Base-by-base conservation (phyloP, 2,329 filamentous ascomycete species). In the Fusarium sp. region DNA sequence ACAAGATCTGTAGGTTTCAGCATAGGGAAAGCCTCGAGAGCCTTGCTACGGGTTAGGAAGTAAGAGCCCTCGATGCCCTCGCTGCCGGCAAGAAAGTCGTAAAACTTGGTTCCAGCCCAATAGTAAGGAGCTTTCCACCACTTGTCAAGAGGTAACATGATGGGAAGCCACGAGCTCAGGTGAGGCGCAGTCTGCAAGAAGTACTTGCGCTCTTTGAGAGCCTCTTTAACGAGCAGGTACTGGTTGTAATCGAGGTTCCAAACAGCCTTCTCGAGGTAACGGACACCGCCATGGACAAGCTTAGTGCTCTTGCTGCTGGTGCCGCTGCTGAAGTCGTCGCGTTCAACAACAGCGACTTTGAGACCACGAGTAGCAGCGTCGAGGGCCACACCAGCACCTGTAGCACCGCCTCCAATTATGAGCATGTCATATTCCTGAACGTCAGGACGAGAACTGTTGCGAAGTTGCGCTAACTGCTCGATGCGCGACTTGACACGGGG, bases 51-150 rank as follows among this genome's bases (percentile, higher is more conserved):
- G 21, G 91, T 93, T 71, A 96, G 78, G 74, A 96, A 96, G 78
- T 96, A 96, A 6, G 91, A 94, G 69, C 86, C 92, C 76, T 96
- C 92, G 70, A 96, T 93, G 51, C 92, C 92, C 75, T 96, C 92
- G 36, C 88, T 89, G 13, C 92, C 92, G 68, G 92, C 92, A 64
- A 96, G 82, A 68, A 93, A 86, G 76, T 96, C 92, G 76, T 96
- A 96, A 66, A 87, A 85, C 75, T 96, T 96, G 58, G 88, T 90
- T 46, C 89, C 89, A 35, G 82, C 84, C 88, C 88, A 91, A 74
- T 89, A 91, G 76, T 92, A 91, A 6, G 89, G 88, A 19, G 85
- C 88, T 74, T 91, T 88, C 87, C 88, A 91, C 88, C 88, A 91
- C 71, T 86, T 87, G 73, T 90, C 84, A 54, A 92, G 78, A 5